A percentile compares a stretch with the other conserved stretches of the same genome.
phyloP scores from a whole-genome alignment of 2,329 filamentous ascomycete species.

The Colletotrichum lindemuthianum region DNA sequence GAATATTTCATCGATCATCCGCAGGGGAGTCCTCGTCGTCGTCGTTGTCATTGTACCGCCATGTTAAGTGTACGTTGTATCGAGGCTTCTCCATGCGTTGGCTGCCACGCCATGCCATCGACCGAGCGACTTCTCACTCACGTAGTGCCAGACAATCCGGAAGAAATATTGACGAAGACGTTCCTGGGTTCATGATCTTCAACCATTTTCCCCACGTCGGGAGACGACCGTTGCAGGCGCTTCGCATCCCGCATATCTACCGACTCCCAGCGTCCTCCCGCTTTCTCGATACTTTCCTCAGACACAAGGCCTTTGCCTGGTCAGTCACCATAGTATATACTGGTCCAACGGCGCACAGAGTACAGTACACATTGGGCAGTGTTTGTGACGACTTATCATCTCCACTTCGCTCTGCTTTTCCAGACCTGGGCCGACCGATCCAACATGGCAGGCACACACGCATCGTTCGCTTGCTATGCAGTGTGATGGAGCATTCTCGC shows the following conservation, averaged over 20 bases:
- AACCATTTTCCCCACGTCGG: constrained; percentile 17
- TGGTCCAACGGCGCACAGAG: too few relatives aligned
- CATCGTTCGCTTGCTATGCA: constrained; percentile 11
- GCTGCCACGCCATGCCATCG: constrained; percentile 13
- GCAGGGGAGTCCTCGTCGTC: constrained; percentile 10
- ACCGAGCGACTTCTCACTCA: constrained; percentile 1
- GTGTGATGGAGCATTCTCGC: constrained; percentile 12
- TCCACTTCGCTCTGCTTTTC: constrained; percentile 7
- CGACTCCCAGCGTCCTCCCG: constrained; percentile 1
- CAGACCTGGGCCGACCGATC: constrained; percentile 15
- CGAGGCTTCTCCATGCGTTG: too few relatives aligned
- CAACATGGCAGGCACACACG: constrained; percentile 14
- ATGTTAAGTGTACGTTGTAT: neutral
- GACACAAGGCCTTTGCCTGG: neutral
- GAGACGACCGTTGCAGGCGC: constrained; percentile 28
- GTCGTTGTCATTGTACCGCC: constrained; percentile 2
- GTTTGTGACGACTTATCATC: constrained; percentile 14
- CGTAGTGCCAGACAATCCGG: constrained; percentile 6
- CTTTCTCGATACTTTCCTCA: constrained; percentile 4
- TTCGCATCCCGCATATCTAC: constrained; percentile 31
- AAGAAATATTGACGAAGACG: constrained; percentile 7
- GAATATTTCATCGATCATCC: constrained; percentile 41
- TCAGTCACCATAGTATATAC: neutral
- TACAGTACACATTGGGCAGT: constrained; percentile 2
- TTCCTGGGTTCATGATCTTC: constrained; percentile 21